phyloP scores from a whole-genome alignment of 176 grass and related monocot species.

The Phoenix dactylifera region DNA sequence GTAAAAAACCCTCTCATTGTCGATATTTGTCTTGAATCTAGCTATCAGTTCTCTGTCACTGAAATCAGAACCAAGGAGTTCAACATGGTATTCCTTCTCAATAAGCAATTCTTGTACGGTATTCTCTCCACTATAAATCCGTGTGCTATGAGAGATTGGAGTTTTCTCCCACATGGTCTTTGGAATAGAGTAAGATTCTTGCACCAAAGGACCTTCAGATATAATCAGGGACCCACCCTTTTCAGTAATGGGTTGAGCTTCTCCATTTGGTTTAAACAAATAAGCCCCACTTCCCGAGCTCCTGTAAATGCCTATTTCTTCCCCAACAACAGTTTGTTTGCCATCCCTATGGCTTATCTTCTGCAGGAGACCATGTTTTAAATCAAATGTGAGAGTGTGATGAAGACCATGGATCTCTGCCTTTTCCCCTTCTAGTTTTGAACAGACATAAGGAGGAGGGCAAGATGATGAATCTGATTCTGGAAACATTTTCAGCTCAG shows the following conservation, averaged over 20 bases:
- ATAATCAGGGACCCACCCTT: conserved; percentile 76
- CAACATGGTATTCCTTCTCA: conserved; percentile 98
- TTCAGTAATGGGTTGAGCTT: conserved; percentile 60
- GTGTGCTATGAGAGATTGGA: conserved; percentile 80
- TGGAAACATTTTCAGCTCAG: conserved; percentile 49
- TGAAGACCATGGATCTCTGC: conserved; percentile 56
- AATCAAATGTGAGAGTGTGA: conserved; percentile 76
- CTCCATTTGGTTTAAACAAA: conserved; percentile 85
- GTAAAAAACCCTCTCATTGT: conserved; percentile 81
- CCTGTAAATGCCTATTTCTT: conserved; percentile 90
- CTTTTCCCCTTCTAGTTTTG: conserved; percentile 57
- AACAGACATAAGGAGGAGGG: conserved; percentile 78
- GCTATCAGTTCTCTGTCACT: conserved; percentile 82
- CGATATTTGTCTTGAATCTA: conserved; percentile 90
- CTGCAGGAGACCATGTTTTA: conserved; percentile 63
- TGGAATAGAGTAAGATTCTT: conserved; percentile 78
- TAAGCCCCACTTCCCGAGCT: conserved; percentile 89
- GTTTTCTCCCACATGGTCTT: conserved; percentile 62
- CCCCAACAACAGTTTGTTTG: conserved; percentile 49
- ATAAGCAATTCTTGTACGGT: conserved; percentile 74
- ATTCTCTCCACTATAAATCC: conserved; percentile 58
- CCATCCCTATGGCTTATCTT: conserved; percentile 45
- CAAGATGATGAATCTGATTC: conserved; percentile 50
- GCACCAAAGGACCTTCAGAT: conserved; percentile 76
- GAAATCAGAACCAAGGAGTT: conserved; percentile 62